Conservation (phyloP, 768 basidiomycete species). For the Infundibulicybe gibba region DNA sequence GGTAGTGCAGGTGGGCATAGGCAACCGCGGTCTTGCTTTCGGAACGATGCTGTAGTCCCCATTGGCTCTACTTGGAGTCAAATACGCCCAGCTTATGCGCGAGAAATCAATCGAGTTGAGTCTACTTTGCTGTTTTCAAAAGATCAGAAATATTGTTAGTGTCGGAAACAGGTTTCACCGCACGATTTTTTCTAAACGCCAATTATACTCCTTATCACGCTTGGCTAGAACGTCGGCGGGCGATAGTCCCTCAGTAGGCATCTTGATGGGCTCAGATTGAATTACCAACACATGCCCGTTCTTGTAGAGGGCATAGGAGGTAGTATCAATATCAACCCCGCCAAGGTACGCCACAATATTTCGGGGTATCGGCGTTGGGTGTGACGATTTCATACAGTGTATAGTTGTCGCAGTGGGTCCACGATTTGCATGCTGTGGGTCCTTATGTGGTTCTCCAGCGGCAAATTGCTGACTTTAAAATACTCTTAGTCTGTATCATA, state of each 20-base stretch:
- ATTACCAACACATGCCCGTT: conserved; percentile 11
- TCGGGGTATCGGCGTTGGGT: conserved; percentile 6
- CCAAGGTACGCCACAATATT: conserved; percentile 13
- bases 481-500: too few relatives aligned
- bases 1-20: conserved; percentile 22
- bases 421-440: neutral
- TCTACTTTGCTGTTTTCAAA: conserved; percentile 20
- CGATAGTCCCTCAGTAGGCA: neutral
- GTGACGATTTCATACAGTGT: neutral
- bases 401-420: neutral
- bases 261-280: conserved; percentile 7
- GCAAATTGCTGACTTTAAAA: too few relatives aligned
- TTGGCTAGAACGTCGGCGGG: neutral
- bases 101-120: conserved; percentile 27
- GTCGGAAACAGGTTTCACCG: neutral
- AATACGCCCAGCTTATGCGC: conserved; percentile 32
- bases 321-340: conserved; percentile 2
- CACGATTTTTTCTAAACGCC: conserved; percentile 17
- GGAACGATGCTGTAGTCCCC: conserved; percentile 28
- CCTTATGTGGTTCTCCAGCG: too few relatives aligned
- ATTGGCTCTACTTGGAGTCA: conserved; percentile 15
- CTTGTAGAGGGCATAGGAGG: conserved; percentile 7
- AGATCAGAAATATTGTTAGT: neutral
- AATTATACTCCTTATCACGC: conserved; percentile 4
- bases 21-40: conserved; percentile 14